A percentile compares a stretch with the other conserved stretches of the same genome.
Conservation (phyloP, 192 early-diverging fungal species). For the Coemansia sp. region DNA sequence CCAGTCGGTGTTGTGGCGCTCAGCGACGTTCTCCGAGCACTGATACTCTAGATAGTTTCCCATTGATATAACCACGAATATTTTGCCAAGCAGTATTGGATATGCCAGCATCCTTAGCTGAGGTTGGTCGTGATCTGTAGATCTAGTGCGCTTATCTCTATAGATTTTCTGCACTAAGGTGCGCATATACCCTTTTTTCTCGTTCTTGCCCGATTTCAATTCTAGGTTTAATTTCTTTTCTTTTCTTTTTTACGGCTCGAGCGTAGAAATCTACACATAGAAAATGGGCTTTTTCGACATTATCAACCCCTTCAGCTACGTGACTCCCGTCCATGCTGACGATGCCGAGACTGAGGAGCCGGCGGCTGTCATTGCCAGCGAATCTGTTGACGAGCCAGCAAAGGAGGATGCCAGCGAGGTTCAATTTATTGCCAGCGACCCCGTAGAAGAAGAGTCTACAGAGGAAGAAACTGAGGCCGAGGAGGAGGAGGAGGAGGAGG, state of each 20-base stretch:
- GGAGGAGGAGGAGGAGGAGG: constrained; percentile 19
- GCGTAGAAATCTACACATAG: not conserved
- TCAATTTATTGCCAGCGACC: constrained; percentile 38
- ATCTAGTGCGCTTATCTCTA: constrained; percentile 9
- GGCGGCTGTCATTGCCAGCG: constrained; percentile 16
- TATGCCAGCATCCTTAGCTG: not conserved
- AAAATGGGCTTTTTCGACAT: constrained; percentile 54
- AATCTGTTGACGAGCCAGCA: not conserved
- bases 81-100: not conserved
- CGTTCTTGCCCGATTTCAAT: not conserved
- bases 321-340: constrained; percentile 70
- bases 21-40: constrained; percentile 75
- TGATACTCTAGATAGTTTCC: constrained; percentile 33
- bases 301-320: constrained; percentile 59
- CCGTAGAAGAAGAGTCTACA: constrained; percentile 33
- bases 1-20: constrained; percentile 84
- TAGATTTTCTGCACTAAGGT: not conserved
- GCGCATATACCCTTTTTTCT: not conserved
- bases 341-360: constrained; percentile 32
- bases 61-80: not conserved
- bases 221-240: not conserved
- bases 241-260: not conserved
- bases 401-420: not conserved
- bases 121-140: not conserved
- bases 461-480: constrained; percentile 28